A percentile compares a stretch with the other conserved stretches of the same genome.
Evolutionary conservation across 495 filamentous ascomycete genomes (phyloP).

Genomic region (Podospora comata): DNA sequence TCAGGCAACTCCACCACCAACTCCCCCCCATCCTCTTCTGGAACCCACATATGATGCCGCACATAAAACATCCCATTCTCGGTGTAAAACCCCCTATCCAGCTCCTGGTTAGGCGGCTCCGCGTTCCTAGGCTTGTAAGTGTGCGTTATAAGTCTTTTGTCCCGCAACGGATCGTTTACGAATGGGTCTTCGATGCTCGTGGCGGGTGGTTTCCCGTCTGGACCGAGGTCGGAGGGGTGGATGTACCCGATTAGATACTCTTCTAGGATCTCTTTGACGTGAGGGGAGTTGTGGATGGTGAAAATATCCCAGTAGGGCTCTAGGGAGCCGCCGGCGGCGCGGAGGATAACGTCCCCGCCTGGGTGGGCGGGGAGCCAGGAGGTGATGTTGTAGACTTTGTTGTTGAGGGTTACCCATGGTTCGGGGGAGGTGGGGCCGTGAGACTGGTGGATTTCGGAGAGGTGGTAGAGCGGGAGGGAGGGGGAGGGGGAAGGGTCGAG

Average conservation of each 20-base stretch:
- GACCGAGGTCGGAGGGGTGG: constrained; percentile 49
- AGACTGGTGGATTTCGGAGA: constrained; percentile 43
- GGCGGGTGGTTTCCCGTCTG: constrained; percentile 40
- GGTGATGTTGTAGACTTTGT: constrained; percentile 59
- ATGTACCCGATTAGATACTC: constrained; percentile 54
- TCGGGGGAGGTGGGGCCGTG: constrained; percentile 45
- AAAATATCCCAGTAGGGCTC: constrained; percentile 66
- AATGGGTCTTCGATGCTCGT: constrained; percentile 57
- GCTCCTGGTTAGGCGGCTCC: constrained; percentile 49
- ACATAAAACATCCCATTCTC: constrained; percentile 57
- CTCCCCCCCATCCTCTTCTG: constrained; percentile 39
- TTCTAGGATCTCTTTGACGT: constrained; percentile 56
- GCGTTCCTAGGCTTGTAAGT: constrained; percentile 56
- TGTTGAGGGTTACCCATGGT: constrained; percentile 51
- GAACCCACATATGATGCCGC: constrained; percentile 62
- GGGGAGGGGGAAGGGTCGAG: constrained; percentile 40
- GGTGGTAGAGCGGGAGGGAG: constrained; percentile 42
- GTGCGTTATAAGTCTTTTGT: constrained; percentile 44
- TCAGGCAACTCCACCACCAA: constrained; percentile 54
- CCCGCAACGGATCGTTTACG: constrained; percentile 48
- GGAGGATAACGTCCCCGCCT: constrained; percentile 58
- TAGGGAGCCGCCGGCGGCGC: constrained; percentile 53
- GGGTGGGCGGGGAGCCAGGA: constrained; percentile 58
- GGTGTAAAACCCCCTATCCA: constrained; percentile 49
- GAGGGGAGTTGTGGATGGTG: constrained; percentile 54